A percentile compares a stretch with the other conserved stretches of the same genome.
Evolutionary conservation across 2,329 filamentous ascomycete genomes (phyloP).

Genomic region (Mycosphaerella arachidis): DNA sequence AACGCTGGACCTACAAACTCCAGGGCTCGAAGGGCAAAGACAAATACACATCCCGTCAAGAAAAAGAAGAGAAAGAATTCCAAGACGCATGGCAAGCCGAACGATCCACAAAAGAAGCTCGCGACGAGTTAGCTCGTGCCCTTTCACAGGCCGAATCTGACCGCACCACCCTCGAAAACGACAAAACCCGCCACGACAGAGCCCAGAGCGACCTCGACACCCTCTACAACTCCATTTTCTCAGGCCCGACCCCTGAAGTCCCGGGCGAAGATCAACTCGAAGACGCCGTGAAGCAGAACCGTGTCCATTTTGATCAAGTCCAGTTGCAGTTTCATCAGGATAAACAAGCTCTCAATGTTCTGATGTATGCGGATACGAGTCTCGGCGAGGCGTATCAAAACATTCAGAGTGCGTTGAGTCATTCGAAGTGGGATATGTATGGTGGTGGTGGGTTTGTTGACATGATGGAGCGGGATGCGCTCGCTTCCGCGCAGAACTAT

Average conservation of each 20-base stretch:
- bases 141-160: slow-evolving; percentile 40
- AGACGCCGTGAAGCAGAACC: slow-evolving; percentile 32
- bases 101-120: slow-evolving; percentile 43
- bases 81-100: slow-evolving; percentile 49
- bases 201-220: slow-evolving; percentile 48
- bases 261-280: slow-evolving; percentile 52
- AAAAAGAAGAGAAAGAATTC: slow-evolving; percentile 54
- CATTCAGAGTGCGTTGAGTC: slow-evolving; percentile 42
- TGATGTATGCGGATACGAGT: slow-evolving; percentile 35
- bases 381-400: slow-evolving; percentile 36
- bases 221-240: slow-evolving; percentile 53
- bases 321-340: slow-evolving; percentile 40
- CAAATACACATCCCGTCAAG: slow-evolving; percentile 47
- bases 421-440: slow-evolving; percentile 47
- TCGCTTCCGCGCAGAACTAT: slow-evolving; percentile 47
- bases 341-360: slow-evolving; percentile 35
- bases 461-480: slow-evolving; percentile 52
- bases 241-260: slow-evolving; percentile 49
- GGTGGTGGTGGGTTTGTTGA: slow-evolving; percentile 48
- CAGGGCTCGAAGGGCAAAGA: slow-evolving; percentile 43
- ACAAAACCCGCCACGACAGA: slow-evolving; percentile 35
- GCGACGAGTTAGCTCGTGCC: slow-evolving; percentile 39
- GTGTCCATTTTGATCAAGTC: slow-evolving; percentile 38
- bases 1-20: slow-evolving; percentile 50
- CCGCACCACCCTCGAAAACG: slow-evolving; percentile 36